A percentile compares a stretch with the other conserved stretches of the same genome.
Conservation (phyloP, 495 filamentous ascomycete species). For the Copromyces sp. region DNA sequence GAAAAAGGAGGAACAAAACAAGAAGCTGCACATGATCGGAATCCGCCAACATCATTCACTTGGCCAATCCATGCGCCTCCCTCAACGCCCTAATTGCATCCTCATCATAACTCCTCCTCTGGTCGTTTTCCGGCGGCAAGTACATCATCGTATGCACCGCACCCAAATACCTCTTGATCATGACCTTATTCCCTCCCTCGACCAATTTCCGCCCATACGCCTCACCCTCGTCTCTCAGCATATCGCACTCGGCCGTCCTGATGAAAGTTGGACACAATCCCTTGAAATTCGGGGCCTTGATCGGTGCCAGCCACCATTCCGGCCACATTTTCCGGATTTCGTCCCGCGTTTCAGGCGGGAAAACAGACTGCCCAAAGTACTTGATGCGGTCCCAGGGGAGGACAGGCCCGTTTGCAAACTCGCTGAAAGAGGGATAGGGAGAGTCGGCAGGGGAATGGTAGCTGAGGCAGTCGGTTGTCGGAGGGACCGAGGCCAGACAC, state of each 20-base stretch:
- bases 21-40: not conserved
- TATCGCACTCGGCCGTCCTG: slow-evolving; percentile 39
- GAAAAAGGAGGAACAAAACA: not conserved
- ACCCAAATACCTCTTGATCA: slow-evolving; percentile 35
- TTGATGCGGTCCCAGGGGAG: slow-evolving; percentile 39
- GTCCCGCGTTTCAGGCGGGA: slow-evolving; percentile 11
- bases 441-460: slow-evolving; percentile 34
- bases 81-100: slow-evolving; percentile 24
- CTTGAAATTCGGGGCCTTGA: slow-evolving; percentile 33
- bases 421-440: slow-evolving; percentile 34
- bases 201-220: slow-evolving; percentile 38
- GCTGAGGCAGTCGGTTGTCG: slow-evolving; percentile 26
- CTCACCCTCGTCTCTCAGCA: slow-evolving; percentile 43
- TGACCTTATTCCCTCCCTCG: slow-evolving; percentile 36
- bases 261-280: slow-evolving; percentile 37
- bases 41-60: too few relatives aligned
- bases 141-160: slow-evolving; percentile 43
- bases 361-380: slow-evolving; percentile 32
- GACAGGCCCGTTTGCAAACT: slow-evolving; percentile 34
- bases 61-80: slow-evolving; percentile 19
- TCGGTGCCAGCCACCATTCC: slow-evolving; percentile 28
- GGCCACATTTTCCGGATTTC: slow-evolving; percentile 19
- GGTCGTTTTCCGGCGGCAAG: slow-evolving; percentile 18
- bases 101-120: slow-evolving; percentile 25
- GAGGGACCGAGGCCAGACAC: slow-evolving; percentile 32